phyloP scores from a whole-genome alignment of 1,139 yeast species.

The Candida gigantensis region DNA sequence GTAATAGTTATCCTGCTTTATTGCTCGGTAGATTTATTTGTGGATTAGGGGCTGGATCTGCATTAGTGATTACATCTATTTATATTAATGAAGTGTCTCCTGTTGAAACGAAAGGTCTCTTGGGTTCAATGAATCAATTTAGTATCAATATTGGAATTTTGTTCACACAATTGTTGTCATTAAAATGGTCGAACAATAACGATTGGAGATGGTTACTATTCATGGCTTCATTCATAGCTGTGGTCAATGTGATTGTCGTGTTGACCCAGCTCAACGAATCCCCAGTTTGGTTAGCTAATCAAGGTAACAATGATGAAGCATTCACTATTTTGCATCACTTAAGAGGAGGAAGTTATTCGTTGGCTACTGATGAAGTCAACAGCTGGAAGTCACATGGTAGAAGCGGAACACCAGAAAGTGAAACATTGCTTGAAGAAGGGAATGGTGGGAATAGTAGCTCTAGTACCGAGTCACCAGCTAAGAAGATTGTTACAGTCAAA shows the following conservation, averaged over 20 bases:
- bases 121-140: slow-evolving; percentile 88
- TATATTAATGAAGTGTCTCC: slow-evolving; percentile 83
- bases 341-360: slow-evolving; percentile 44
- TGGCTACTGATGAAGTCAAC: slow-evolving; percentile 39
- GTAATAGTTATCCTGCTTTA: slow-evolving; percentile 46
- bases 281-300: slow-evolving; percentile 73
- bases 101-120: slow-evolving; percentile 60
- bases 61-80: slow-evolving; percentile 82
- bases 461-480: slow-evolving; percentile 8
- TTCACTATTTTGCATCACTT: slow-evolving; percentile 36
- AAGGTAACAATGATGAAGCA: slow-evolving; percentile 36
- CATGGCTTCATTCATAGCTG: slow-evolving; percentile 58
- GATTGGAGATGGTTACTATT: slow-evolving; percentile 74
- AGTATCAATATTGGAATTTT: slow-evolving; percentile 83
- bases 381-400: slow-evolving; percentile 30
- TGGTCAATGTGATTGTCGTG: slow-evolving; percentile 44
- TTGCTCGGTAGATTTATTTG: slow-evolving; percentile 72
- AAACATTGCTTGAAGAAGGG: slow-evolving; percentile 19
- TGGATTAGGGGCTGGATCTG: slow-evolving; percentile 86
- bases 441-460: slow-evolving; percentile 13
- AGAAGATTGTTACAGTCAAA: slow-evolving; percentile 25
- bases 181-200: slow-evolving; percentile 60
- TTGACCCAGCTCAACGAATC: slow-evolving; percentile 64
- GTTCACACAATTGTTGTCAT: slow-evolving; percentile 72
- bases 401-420: slow-evolving; percentile 9